Evolutionary conservation across 257 asterid genomes (phyloP), one percentile per base, ranked within the genome.

Genomic region (Catharanthus roseus): DNA sequence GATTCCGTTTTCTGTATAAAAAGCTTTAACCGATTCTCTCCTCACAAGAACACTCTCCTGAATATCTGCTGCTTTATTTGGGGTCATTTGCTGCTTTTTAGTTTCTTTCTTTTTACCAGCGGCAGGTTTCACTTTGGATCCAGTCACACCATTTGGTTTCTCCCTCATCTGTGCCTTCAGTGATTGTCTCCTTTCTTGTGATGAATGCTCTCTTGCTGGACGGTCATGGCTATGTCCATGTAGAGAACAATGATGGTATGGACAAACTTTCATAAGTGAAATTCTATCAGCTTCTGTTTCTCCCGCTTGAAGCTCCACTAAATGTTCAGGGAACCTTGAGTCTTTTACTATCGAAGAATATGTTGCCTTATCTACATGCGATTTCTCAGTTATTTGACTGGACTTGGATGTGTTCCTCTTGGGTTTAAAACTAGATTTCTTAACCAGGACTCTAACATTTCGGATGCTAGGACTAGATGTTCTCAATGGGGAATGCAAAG

Each of bases 161-260:
- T 53, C 21, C 26, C 81, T 79, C 77, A 62, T 87, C 61, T 76
- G 85, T 71, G 79, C 82, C 77, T 78, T 84, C 83, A 79, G 4
- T n/a, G 83, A 67, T 73, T 69, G 79, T 55, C 82, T 79, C 69
- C 78, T 84, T 73, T 73, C 81, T 73, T 74, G 75, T 53, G 80
- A 51, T 34, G 80, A 82, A 41, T 68, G 86, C 84, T 86, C 85
- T n/a, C 73, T 65, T 19, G 78, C 79, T 13, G 86, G 78, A 1
- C 85, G 68, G 19, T 76, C 88, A 41, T 81, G 81, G 74, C 85
- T 79, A 63, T 84, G 89, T 21, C 96, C 96, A 51, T 93, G 86
- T 29, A 93, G 81, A 67, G 97, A 93, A 85, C 98, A 93, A 26
- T 87, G 98, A 79, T 87, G 95, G 80, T 93, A 90, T 19, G 90